Percentiles rank a stretch among this genome's conserved stretches.
phyloP scores from a whole-genome alignment of 306 rosid species.

The Hylodesmum podocarpum region DNA sequence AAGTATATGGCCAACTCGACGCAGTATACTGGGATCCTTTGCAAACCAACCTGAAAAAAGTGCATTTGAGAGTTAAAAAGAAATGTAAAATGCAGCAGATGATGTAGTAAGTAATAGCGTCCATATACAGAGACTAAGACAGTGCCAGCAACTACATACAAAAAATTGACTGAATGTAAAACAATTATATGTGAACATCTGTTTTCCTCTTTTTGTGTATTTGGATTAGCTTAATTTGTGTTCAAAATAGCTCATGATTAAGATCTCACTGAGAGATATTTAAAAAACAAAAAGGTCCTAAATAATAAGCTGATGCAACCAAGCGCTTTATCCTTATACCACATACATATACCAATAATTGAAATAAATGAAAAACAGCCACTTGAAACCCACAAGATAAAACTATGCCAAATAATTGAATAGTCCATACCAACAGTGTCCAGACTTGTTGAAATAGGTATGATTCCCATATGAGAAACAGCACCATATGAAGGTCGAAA shows the following conservation, averaged over 20 bases:
- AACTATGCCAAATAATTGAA: conserved; percentile 11
- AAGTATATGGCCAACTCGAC: conserved; percentile 80
- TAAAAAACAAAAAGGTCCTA: background rate
- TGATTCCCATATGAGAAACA: conserved; percentile 70
- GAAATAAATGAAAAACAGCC: background rate
- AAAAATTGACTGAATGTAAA: background rate
- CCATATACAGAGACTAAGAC: background rate
- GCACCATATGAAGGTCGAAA: conserved; percentile 95
- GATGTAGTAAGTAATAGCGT: background rate
- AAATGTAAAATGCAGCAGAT: conserved; percentile 9
- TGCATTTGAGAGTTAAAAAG: conserved; percentile 19
- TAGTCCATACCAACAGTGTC: conserved; percentile 80
- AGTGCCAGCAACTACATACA: background rate
- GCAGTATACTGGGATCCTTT: conserved; percentile 74
- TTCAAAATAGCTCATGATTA: background rate
- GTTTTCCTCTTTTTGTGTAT: background rate
- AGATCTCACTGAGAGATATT: background rate
- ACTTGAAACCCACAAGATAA: conserved; percentile 7
- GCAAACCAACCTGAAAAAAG: conserved; percentile 81
- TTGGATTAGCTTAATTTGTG: background rate
- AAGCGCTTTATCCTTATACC: conserved; percentile 3
- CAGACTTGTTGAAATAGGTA: conserved; percentile 77
- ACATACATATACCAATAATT: conserved; percentile 14
- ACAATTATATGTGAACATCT: background rate
- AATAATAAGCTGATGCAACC: background rate